A percentile compares a stretch with the other conserved stretches of the same genome.
Conservation (phyloP, 1,284 basidiomycete species). For the Cutaneotrichosporon sp. region DNA sequence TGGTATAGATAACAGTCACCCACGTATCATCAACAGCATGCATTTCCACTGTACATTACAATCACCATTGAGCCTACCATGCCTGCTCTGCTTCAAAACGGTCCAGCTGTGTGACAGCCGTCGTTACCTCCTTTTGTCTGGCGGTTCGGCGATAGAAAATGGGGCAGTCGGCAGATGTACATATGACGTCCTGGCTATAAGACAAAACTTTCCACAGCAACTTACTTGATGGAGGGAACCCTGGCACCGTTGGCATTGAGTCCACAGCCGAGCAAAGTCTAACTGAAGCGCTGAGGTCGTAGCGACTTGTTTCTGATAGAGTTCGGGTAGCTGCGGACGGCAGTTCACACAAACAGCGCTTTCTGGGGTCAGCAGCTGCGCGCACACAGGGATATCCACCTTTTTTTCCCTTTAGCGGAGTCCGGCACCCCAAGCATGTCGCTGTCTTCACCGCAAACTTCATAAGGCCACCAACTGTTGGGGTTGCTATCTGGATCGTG, state of each 20-base stretch:
- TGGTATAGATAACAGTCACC: constrained; percentile 47
- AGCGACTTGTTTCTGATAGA: constrained; percentile 81
- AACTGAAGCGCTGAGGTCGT: constrained; percentile 74
- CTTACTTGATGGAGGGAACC: constrained; percentile 84
- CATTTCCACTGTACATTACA: background rate
- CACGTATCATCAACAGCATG: constrained; percentile 3
- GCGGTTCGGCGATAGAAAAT: constrained; percentile 98
- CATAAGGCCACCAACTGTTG: constrained; percentile 90
- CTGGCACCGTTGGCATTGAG: constrained; percentile 93
- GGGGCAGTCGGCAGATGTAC: constrained; percentile 93
- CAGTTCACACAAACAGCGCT: constrained; percentile 93
- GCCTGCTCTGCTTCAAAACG: constrained; percentile 61
- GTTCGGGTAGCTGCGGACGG: constrained; percentile 69
- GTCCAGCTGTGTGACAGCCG: constrained; percentile 67
- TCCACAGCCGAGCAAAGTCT: constrained; percentile 89
- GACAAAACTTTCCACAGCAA: background rate
- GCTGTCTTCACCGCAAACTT: constrained; percentile 92
- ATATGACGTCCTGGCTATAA: constrained; percentile 74
- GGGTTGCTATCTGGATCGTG: constrained; percentile 87
- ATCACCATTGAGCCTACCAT: constrained; percentile 38
- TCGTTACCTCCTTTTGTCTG: constrained; percentile 90
- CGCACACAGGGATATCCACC: constrained; percentile 53
- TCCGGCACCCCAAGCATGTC: constrained; percentile 90
- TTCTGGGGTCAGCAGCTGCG: constrained; percentile 55
- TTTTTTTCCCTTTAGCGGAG: constrained; percentile 64